Conservation (phyloP, 2,329 filamentous ascomycete genomes). For the Fusarium incarnatum region DNA sequence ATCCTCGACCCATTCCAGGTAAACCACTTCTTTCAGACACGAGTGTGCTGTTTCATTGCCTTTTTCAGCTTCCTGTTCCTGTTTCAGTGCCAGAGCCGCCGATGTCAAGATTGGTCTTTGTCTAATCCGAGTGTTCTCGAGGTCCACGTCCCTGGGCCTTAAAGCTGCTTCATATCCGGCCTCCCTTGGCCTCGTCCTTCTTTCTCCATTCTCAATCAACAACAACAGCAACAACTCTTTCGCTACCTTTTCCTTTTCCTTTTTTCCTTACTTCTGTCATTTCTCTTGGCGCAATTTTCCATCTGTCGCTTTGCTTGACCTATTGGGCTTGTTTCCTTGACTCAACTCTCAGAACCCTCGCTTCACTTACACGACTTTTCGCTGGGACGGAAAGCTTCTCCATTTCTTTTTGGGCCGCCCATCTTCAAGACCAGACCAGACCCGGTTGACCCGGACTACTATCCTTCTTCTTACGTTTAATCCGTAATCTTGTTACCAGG, state of each 20-base stretch:
- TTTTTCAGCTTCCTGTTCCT: conserved; percentile 38
- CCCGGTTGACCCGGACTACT: conserved; percentile 42
- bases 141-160: conserved; percentile 45
- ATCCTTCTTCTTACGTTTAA: conserved; percentile 40
- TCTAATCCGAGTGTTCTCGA: conserved; percentile 29
- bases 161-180: conserved; percentile 50
- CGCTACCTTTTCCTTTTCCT: conserved; percentile 39
- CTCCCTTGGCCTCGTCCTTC: conserved; percentile 41
- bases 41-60: conserved; percentile 64
- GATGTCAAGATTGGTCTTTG: conserved; percentile 47
- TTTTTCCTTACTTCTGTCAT: conserved; percentile 39
- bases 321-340: conserved; percentile 33
- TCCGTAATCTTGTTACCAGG: conserved; percentile 43
- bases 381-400: conserved; percentile 29
- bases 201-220: conserved; percentile 41
- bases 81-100: conserved; percentile 50
- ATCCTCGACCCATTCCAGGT: conserved; percentile 56
- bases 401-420: conserved; percentile 35
- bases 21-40: conserved; percentile 62
- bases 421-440: conserved; percentile 39
- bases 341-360: conserved; percentile 12
- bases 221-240: conserved; percentile 41
- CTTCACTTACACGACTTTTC: conserved; percentile 29
- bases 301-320: conserved; percentile 43
- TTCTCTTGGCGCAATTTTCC: conserved; percentile 44